Evolutionary conservation across 1,284 basidiomycete genomes (phyloP).

Genomic region (Cutaneotrichosporon cyanovorans): DNA sequence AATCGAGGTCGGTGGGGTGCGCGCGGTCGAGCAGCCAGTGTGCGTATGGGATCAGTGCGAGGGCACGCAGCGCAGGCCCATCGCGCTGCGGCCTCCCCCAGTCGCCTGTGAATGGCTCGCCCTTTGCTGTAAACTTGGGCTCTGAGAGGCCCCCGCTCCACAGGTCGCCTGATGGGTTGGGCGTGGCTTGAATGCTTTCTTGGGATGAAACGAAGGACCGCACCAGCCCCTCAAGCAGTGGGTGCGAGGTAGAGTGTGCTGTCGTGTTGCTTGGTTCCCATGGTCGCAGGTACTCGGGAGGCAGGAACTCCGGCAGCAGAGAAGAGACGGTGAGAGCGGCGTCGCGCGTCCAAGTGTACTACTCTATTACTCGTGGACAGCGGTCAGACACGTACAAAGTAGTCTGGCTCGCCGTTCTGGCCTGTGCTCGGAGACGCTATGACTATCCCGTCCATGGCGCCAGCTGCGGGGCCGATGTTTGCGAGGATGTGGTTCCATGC

Average conservation of each 20-base stretch:
- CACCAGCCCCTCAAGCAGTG: constrained; percentile 23
- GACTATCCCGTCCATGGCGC: constrained; percentile 43
- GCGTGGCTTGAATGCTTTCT: constrained; percentile 40
- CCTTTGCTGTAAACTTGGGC: constrained; percentile 50
- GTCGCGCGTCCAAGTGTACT: constrained; percentile 50
- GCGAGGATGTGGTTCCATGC: constrained; percentile 24
- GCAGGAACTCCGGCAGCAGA: constrained; percentile 31
- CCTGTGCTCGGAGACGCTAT: constrained; percentile 45
- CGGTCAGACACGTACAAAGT: constrained; percentile 36
- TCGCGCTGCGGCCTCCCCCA: constrained; percentile 51
- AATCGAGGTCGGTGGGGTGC: constrained; percentile 31
- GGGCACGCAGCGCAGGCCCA: constrained; percentile 48
- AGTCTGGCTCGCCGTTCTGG: constrained; percentile 43
- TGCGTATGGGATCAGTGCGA: constrained; percentile 47
- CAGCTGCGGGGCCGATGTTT: constrained; percentile 40
- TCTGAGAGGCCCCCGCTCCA: constrained; percentile 50
- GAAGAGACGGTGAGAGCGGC: constrained; percentile 41
- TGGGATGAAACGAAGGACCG: constrained; percentile 39
- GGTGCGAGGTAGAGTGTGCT: constrained; percentile 1
- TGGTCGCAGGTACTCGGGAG: constrained; percentile 17
- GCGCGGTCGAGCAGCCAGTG: constrained; percentile 43
- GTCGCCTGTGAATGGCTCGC: constrained; percentile 38
- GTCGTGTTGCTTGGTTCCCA: constrained; percentile 14
- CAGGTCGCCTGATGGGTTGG: constrained; percentile 47
- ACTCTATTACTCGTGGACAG: neutral